Percentiles rank a stretch among this genome's conserved stretches.
Evolutionary conservation across 2,329 filamentous ascomycete genomes (phyloP).

Genomic region (Pyrenochaeta sp.): DNA sequence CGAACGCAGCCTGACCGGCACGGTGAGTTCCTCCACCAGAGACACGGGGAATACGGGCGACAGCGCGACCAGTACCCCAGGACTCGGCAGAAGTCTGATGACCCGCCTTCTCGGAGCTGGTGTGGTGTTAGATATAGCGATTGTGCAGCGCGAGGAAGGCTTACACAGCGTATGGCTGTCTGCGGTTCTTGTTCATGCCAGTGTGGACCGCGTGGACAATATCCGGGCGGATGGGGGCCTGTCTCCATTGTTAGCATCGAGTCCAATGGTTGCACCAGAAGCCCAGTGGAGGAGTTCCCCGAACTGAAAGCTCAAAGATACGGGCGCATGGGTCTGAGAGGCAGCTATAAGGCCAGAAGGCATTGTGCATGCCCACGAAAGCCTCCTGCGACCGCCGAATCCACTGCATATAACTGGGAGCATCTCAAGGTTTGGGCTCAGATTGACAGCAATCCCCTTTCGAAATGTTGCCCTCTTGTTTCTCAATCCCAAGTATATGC

Average conservation of each 20-base stretch:
- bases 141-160: constrained; percentile 15
- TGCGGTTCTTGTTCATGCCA: constrained; percentile 99
- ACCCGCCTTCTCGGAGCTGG: constrained; percentile 89
- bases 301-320: not conserved
- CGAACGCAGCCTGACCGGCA: constrained; percentile 99
- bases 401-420: not conserved
- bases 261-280: not conserved
- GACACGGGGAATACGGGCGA: constrained; percentile 99
- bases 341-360: constrained; percentile 3
- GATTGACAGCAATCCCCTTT: not conserved
- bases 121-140: constrained; percentile 24
- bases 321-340: not conserved
- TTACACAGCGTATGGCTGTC: constrained; percentile 98
- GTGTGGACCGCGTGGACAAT: constrained; percentile 99
- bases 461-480: not conserved
- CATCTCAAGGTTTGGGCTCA: constrained; percentile 1
- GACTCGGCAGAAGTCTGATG: constrained; percentile 99
- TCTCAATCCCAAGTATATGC: constrained; percentile 16
- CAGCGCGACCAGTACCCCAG: constrained; percentile 97
- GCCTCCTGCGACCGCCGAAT: constrained; percentile 10
- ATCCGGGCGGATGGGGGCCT: constrained; percentile 93
- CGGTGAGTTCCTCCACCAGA: constrained; percentile 99
- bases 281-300: not conserved
- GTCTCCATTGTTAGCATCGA: constrained; percentile 15
- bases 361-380: constrained; percentile 1